Conservation (phyloP, 352 stramenopile species). For the Peronospora belbahrii region DNA sequence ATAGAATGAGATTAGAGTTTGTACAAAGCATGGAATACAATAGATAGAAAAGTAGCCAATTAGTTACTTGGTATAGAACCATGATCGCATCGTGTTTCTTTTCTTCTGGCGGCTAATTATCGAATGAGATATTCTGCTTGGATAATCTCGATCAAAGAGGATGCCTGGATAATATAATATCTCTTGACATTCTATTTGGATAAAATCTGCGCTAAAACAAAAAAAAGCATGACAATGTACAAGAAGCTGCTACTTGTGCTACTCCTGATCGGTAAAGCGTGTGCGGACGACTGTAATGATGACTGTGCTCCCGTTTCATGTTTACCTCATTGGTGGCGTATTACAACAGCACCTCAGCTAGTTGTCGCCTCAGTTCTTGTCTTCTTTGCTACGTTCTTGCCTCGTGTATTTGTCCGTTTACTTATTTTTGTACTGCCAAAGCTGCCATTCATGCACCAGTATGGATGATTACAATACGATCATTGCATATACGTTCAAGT, state of each 20-base stretch:
- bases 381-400: slow-evolving; percentile 85
- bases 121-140: too few relatives aligned
- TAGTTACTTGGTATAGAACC: slow-evolving; percentile 64
- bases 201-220: not conserved
- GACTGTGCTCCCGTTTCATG: slow-evolving; percentile 42
- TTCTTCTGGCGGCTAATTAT: too few relatives aligned
- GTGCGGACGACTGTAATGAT: slow-evolving; percentile 22
- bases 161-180: too few relatives aligned
- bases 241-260: slow-evolving; percentile 10
- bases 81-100: slow-evolving; percentile 46
- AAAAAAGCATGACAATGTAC: not conserved
- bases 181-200: not conserved
- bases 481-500: too few relatives aligned
- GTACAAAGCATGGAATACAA: not conserved
- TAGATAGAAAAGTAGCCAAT: too few relatives aligned
- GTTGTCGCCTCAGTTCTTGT: slow-evolving; percentile 62
- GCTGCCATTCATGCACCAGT: slow-evolving; percentile 79
- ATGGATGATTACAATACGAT: slow-evolving; percentile 4
- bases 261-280: slow-evolving; percentile 1
- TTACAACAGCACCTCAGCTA: slow-evolving; percentile 30
- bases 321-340: slow-evolving; percentile 52
- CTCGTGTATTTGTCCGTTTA: slow-evolving; percentile 72
- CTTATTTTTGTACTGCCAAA: slow-evolving; percentile 85
- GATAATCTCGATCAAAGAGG: too few relatives aligned
- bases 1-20: slow-evolving; percentile 5